Percentiles rank a stretch among this genome's conserved stretches.
These are phyloP conservation scores for Plasmodium knowlesi DNA, from an alignment of 169 alveolate genomes.

Conservation along the genomic window DNA sequence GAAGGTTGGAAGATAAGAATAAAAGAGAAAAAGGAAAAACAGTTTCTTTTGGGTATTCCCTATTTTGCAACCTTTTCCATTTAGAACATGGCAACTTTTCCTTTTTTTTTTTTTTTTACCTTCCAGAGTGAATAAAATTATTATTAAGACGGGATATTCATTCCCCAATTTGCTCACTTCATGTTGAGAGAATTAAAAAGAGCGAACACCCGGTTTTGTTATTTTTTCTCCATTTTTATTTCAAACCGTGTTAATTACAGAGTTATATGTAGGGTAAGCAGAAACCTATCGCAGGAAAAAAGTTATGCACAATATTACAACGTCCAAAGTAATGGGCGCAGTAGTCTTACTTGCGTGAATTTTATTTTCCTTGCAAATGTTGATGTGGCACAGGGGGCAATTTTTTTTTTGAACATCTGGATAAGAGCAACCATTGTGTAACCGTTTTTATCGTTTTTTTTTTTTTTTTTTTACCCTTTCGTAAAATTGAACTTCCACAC, in stretches of 20 bases:
- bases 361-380: background rate
- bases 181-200: background rate
- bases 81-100: background rate
- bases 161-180: background rate
- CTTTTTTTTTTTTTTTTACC: background rate
- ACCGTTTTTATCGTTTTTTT: background rate
- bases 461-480: background rate
- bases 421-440: background rate
- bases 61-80: background rate
- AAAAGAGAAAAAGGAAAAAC: background rate
- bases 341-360: background rate
- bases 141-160: background rate
- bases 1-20: background rate
- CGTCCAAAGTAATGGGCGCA: background rate
- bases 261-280: background rate
- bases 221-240: background rate
- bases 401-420: background rate
- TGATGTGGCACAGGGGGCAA: background rate
- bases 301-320: background rate
- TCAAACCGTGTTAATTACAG: background rate
- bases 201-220: background rate
- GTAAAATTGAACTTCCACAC: background rate
- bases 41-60: background rate
- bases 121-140: background rate
- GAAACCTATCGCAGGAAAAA: background rate